Percentiles rank a stretch among this genome's conserved stretches.
These are phyloP conservation scores for Anacardium occidentale DNA, from an alignment of 345 rosid species.

Conservation along the genomic window DNA sequence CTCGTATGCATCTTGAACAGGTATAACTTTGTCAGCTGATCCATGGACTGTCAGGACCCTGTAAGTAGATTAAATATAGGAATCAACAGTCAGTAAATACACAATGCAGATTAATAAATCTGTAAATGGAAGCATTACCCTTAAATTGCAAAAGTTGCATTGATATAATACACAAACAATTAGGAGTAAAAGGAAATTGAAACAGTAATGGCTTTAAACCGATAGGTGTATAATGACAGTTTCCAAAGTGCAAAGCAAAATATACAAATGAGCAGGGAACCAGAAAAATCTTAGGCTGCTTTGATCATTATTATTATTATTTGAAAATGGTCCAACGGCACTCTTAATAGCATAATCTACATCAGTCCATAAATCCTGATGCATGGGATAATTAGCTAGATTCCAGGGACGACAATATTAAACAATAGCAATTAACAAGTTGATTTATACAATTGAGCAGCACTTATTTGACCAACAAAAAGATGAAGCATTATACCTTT, in stretches of 20 bases:
- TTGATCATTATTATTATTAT: background rate
- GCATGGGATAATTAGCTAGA: too few species aligned
- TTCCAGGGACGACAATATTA: too few species aligned
- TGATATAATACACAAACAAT: background rate
- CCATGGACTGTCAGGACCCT: conserved; percentile 87
- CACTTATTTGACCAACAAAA: background rate
- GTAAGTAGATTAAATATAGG: conserved; percentile 11
- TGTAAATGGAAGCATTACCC: conserved; percentile 1
- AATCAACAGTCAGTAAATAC: background rate
- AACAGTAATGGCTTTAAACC: background rate
- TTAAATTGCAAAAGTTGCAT: background rate
- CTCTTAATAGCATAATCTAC: background rate
- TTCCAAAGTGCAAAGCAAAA: background rate
- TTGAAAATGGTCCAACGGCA: background rate
- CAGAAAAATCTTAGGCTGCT: background rate
- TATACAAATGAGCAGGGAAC: background rate
- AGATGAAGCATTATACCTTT: background rate
- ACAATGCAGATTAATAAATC: background rate
- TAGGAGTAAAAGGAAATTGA: conserved; percentile 3
- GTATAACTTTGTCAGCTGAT: conserved; percentile 52
- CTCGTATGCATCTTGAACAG: conserved; percentile 59
- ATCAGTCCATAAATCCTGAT: background rate
- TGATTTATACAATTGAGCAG: background rate
- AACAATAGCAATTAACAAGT: background rate
- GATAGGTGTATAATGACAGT: background rate